A percentile compares a stretch with the other conserved stretches of the same genome.
Evolutionary conservation across 305 asterid species (phyloP).

Genomic region (Salvia sclarea): DNA sequence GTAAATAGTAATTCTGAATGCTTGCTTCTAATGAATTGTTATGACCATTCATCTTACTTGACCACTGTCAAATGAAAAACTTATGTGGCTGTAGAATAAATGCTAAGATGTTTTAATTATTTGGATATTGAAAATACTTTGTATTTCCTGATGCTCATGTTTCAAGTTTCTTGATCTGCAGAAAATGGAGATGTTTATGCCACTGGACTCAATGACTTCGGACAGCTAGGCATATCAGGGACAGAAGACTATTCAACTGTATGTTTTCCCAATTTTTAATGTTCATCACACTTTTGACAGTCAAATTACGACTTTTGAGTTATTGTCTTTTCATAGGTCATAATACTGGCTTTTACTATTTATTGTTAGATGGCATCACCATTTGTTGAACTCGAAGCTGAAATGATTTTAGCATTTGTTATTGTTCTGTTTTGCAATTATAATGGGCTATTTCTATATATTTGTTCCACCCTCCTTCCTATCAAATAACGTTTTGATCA

Average conservation of each 20-base stretch:
- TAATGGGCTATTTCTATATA: neutral
- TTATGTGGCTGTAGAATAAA: neutral
- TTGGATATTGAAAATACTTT: slow-evolving; percentile 17
- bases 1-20: neutral
- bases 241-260: slow-evolving; percentile 60
- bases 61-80: neutral
- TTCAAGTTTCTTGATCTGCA: too few relatives aligned
- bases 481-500: neutral
- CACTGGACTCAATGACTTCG: slow-evolving; percentile 89
- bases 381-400: slow-evolving; percentile 2
- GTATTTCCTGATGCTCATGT: slow-evolving; percentile 35
- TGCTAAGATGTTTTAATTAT: neutral
- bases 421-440: neutral
- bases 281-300: slow-evolving; percentile 18
- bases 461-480: neutral
- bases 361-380: neutral
- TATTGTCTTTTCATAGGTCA: too few relatives aligned
- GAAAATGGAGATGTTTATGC: slow-evolving; percentile 86
- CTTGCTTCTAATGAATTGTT: neutral
- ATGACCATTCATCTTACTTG: neutral
- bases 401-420: neutral
- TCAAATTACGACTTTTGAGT: too few relatives aligned
- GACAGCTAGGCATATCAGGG: slow-evolving; percentile 85
- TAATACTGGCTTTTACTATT: slow-evolving; percentile 1
- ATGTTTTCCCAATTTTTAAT: slow-evolving; percentile 51